Evolutionary conservation across 805 yeast species (phyloP).

Genomic region (Kluyveromyces wickerhamii): DNA sequence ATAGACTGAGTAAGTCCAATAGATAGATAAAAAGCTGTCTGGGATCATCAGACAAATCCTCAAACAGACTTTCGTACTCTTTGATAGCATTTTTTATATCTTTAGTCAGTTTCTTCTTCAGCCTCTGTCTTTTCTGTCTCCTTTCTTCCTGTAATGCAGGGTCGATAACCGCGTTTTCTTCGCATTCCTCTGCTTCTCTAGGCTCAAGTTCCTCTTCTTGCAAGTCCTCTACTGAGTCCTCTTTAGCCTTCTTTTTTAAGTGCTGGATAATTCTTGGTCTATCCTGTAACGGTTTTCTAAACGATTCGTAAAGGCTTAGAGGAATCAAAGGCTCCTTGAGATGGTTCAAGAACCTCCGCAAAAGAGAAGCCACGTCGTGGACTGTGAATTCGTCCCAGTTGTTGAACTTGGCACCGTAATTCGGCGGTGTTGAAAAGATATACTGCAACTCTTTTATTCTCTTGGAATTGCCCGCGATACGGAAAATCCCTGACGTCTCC

Average conservation of each 20-base stretch:
- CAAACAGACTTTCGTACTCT: conserved; percentile 62
- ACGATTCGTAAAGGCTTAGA: conserved; percentile 60
- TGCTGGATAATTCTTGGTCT: conserved; percentile 60
- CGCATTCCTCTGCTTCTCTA: conserved; percentile 15
- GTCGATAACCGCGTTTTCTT: conserved; percentile 19
- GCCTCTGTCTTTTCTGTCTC: conserved; percentile 36
- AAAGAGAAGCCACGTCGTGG: conserved; percentile 90
- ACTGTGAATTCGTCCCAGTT: conserved; percentile 92
- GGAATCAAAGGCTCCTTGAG: conserved; percentile 92
- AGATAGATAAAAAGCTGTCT: conserved; percentile 80
- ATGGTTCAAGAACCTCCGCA: conserved; percentile 78
- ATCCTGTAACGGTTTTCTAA: conserved; percentile 67
- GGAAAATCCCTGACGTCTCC: conserved; percentile 81
- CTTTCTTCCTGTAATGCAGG: conserved; percentile 23
- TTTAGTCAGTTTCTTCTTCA: conserved; percentile 49
- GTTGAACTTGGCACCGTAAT: conserved; percentile 70
- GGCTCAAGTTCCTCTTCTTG: conserved; percentile 10
- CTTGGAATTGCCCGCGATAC: conserved; percentile 87
- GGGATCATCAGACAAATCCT: conserved; percentile 64
- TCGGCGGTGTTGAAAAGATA: conserved; percentile 79
- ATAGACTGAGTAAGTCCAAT: conserved; percentile 77
- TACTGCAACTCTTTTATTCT: conserved; percentile 81
- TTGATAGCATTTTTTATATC: conserved; percentile 63
- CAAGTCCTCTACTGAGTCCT: conserved; percentile 2
- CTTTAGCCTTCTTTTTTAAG: conserved; percentile 46